Percentiles rank a stretch among this genome's conserved stretches.
These are phyloP conservation scores for Sarocladium strictum DNA, from an alignment of 2,329 filamentous ascomycete genomes.

Conservation along the genomic window DNA sequence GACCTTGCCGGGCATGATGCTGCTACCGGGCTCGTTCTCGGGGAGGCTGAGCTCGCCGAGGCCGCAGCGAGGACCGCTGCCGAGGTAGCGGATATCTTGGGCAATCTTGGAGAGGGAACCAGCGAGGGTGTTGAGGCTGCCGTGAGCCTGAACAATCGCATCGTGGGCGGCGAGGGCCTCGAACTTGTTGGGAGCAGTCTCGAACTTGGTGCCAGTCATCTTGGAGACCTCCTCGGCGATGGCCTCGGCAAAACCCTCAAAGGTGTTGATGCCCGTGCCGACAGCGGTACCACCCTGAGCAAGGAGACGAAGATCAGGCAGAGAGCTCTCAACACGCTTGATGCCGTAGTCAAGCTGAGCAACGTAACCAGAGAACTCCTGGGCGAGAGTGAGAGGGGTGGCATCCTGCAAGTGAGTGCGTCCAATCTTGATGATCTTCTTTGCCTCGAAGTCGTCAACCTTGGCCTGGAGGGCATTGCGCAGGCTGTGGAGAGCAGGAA, in stretches of 20 bases:
- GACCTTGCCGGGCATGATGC: slow-evolving; percentile 99
- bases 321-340: slow-evolving; percentile 73
- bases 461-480: slow-evolving; percentile 82
- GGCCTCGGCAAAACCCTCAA: slow-evolving; percentile 88
- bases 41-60: slow-evolving; percentile 89
- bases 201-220: slow-evolving; percentile 89
- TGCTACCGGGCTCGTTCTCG: slow-evolving; percentile 96
- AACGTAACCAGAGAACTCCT: slow-evolving; percentile 97
- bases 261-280: slow-evolving; percentile 96
- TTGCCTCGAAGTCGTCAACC: slow-evolving; percentile 75
- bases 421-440: slow-evolving; percentile 97
- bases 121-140: slow-evolving; percentile 88
- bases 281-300: slow-evolving; percentile 96
- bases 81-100: slow-evolving; percentile 95
- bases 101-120: slow-evolving; percentile 94
- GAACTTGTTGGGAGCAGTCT: slow-evolving; percentile 98
- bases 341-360: slow-evolving; percentile 90
- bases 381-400: slow-evolving; percentile 87
- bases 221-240: slow-evolving; percentile 86
- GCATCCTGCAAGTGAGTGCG: slow-evolving; percentile 97
- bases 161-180: slow-evolving; percentile 95
- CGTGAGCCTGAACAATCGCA: slow-evolving; percentile 88
- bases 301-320: slow-evolving; percentile 79
- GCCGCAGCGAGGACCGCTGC: slow-evolving; percentile 90
- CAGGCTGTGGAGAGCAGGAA: slow-evolving; percentile 77